phyloP scores from a whole-genome alignment of 2,329 filamentous ascomycete species.

The Emydomyces testavorans region DNA sequence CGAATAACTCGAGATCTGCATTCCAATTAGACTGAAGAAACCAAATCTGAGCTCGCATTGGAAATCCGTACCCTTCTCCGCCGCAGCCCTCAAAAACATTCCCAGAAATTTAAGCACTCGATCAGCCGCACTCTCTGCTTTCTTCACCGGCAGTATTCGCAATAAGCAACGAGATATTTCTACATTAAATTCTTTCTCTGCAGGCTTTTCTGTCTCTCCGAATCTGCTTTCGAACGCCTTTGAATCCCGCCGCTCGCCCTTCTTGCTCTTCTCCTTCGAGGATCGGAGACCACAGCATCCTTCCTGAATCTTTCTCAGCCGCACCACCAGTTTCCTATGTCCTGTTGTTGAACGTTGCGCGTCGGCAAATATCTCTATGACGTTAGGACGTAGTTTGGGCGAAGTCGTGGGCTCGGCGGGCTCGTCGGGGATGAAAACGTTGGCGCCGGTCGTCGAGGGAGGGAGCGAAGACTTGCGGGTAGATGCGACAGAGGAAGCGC shows the following conservation, averaged over 20 bases:
- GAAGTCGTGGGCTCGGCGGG: conserved; percentile 28
- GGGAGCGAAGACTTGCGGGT: conserved; percentile 37
- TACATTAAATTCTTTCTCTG: conserved; percentile 74
- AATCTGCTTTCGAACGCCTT: conserved; percentile 29
- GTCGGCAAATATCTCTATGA: conserved; percentile 63
- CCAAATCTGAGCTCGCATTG: background rate
- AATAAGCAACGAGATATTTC: conserved; percentile 77
- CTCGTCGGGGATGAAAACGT: conserved; percentile 52
- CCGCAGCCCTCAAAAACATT: conserved; percentile 65
- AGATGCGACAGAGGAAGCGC: conserved; percentile 24
- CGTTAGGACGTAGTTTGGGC: conserved; percentile 56
- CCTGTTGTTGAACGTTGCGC: conserved; percentile 82
- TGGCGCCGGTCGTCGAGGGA: conserved; percentile 58
- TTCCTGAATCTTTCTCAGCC: conserved; percentile 81
- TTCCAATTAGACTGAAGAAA: background rate
- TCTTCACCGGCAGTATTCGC: conserved; percentile 75
- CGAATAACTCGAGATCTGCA: conserved; percentile 54
- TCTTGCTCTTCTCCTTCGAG: conserved; percentile 26
- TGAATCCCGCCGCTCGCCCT: conserved; percentile 18
- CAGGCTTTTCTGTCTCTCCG: conserved; percentile 52
- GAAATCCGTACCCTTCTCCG: conserved; percentile 42
- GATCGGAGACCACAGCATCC: conserved; percentile 53
- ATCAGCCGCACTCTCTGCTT: conserved; percentile 80
- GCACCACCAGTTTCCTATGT: conserved; percentile 80
- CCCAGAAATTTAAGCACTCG: conserved; percentile 74